These are phyloP conservation scores for Vicia sativa DNA, from an alignment of 306 rosid species.

Conservation along the genomic window DNA sequence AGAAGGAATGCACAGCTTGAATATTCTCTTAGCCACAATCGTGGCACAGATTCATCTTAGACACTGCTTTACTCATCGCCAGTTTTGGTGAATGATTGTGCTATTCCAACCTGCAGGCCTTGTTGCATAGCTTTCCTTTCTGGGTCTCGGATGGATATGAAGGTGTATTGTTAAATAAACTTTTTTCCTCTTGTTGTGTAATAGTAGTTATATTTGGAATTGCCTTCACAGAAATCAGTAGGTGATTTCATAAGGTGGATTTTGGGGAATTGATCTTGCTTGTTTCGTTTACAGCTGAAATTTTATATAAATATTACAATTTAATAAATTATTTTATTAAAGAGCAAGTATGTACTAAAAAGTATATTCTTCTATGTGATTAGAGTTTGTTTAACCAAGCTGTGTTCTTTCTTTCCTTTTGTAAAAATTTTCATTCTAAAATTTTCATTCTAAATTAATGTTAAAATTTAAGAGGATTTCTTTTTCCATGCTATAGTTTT, in stretches of 20 bases:
- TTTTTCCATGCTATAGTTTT: no score
- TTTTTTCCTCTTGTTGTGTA: not conserved
- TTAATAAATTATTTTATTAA: no score
- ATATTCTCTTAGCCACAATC: conserved; percentile 62
- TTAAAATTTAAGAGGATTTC: no score
- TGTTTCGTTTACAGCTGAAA: not conserved
- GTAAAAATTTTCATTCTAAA: no score
- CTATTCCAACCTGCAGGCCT: conserved; percentile 8
- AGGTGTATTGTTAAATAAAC: conserved; percentile 26
- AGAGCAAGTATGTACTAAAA: no score
- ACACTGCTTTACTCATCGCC: conserved; percentile 13
- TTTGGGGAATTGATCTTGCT: not conserved
- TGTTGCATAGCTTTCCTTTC: conserved; percentile 16
- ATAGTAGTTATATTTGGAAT: conserved; percentile 12
- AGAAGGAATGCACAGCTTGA: conserved; percentile 72
- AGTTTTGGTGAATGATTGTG: conserved; percentile 15
- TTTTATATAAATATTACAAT: no score
- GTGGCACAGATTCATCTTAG: conserved; percentile 25
- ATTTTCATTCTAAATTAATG: no score
- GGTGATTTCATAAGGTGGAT: not conserved
- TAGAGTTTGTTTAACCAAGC: no score
- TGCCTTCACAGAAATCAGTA: conserved; percentile 5
- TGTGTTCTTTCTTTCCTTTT: no score
- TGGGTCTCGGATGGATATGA: conserved; percentile 23
- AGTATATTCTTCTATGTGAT: no score